phyloP scores from a whole-genome alignment of 306 rosid genomes.

The Delonix regia region DNA sequence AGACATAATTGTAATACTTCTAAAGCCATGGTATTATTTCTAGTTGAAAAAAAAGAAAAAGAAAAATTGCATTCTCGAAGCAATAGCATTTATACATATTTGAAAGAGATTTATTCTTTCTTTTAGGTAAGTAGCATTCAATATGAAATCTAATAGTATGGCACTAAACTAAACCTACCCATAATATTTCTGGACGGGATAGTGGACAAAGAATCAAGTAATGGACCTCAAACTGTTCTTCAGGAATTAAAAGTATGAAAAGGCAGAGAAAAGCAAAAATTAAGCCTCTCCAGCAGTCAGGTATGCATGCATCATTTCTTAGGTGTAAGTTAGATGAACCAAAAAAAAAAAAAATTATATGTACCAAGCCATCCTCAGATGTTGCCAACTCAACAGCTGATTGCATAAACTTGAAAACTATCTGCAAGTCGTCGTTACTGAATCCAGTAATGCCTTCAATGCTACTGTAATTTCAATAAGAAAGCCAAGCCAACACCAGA shows the following conservation, averaged over 20 bases:
- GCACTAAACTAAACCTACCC: conserved; percentile 24
- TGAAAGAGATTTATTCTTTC: background rate
- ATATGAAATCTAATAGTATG: conserved; percentile 8
- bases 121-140: conserved; percentile 22
- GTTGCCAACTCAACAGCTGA: conserved; percentile 73
- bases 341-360: background rate
- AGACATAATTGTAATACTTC: background rate
- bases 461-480: conserved; percentile 55
- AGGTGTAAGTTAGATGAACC: conserved; percentile 24
- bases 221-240: background rate
- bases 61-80: background rate
- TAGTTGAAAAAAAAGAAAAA: background rate
- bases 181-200: conserved; percentile 1
- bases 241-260: conserved; percentile 20
- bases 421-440: conserved; percentile 57
- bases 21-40: background rate
- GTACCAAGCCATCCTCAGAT: conserved; percentile 59
- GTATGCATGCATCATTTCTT: background rate
- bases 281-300: background rate
- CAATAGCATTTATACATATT: background rate
- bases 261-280: conserved; percentile 24
- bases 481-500: conserved; percentile 32
- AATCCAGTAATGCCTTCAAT: conserved; percentile 92
- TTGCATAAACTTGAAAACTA: conserved; percentile 67
- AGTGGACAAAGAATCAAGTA: background rate